A percentile compares a stretch with the other conserved stretches of the same genome.
phyloP scores from a whole-genome alignment of 2,329 filamentous ascomycete genomes.

The Xylariaceae sp. region DNA sequence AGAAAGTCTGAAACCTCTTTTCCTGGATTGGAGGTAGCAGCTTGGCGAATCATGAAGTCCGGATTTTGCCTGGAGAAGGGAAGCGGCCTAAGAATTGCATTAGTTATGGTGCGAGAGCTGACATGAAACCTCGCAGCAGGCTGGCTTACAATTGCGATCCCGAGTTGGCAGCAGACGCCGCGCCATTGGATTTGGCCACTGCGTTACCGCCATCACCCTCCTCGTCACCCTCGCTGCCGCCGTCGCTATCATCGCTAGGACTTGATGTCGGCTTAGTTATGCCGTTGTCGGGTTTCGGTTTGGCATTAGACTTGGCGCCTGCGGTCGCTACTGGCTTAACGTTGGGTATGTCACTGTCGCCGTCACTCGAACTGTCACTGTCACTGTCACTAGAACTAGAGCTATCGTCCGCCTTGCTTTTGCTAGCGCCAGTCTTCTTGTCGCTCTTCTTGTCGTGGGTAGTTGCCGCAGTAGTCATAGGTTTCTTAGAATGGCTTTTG shows the following conservation, averaged over 20 bases:
- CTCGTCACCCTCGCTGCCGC: conserved; percentile 15
- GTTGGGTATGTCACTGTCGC: conserved; percentile 23
- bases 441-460: no score
- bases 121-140: background rate
- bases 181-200: conserved; percentile 19
- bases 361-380: conserved; percentile 31
- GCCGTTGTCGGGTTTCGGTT: conserved; percentile 3
- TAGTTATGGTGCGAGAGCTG: background rate
- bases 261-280: background rate
- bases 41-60: conserved; percentile 52
- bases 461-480: conserved; percentile 22
- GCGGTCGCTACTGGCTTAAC: conserved; percentile 1
- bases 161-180: conserved; percentile 11
- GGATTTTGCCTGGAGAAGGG: conserved; percentile 39
- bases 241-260: conserved; percentile 10
- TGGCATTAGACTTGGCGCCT: background rate
- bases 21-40: conserved; percentile 37
- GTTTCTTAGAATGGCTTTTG: conserved; percentile 2
- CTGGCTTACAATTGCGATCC: conserved; percentile 22
- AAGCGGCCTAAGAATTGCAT: conserved; percentile 29
- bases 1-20: conserved; percentile 53
- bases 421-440: background rate
- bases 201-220: conserved; percentile 17
- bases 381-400: conserved; percentile 24
- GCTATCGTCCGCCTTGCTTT: conserved; percentile 17